Base-by-base conservation (phyloP, 306 rosid species). In the Citrullus mucosospermus region DNA sequence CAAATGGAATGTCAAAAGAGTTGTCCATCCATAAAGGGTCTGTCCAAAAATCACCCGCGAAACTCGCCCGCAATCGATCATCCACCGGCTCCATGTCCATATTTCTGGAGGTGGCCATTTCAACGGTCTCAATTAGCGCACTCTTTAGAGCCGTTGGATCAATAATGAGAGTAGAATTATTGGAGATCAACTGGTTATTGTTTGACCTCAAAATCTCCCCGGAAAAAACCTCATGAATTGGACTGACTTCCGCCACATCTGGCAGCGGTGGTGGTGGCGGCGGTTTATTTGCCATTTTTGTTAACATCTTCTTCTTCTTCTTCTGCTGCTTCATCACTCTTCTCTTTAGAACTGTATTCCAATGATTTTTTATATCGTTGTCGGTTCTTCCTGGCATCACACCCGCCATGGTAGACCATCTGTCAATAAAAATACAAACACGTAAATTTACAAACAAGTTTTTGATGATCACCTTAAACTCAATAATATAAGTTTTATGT, bases 381-480 rank as follows among this genome's bases (percentile, higher is more conserved):
- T 88, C 91, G 0, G 87, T 88, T 80, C 91, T 84, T 22, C 91
- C 88, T 0, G 85, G 82, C 46, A 88, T 59, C 8, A 78, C 44
- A n/a, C 89, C 76, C 4, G 91, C 88, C 58, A 88, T 88, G 2
- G 51, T 20, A 6, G 86, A 81, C 91, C 91, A 88, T 61, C 91
- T 88, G 81, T 71, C 77, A 61, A 61, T 12, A 41, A 62, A 30
- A 28, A 62, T 11, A 20, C 5, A 20, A 10, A 58, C 11, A 58
- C 30, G 20, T 48, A 48, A 48, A 48, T 48, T 48, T 48, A 48
- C 4, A 15, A 48, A 48, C 3, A 48, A 48, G 10, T 43, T 4
- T 36, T 36, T 36, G 22, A 43, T 3, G 3, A 32, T 32, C 36
- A 32, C 4, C 28, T 25, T 25, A 25, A 25, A 25, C 44, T 41